Percentiles rank a stretch among this genome's conserved stretches.
phyloP scores from a whole-genome alignment of 148 eudicot species.

The Suaeda aralocaspica region DNA sequence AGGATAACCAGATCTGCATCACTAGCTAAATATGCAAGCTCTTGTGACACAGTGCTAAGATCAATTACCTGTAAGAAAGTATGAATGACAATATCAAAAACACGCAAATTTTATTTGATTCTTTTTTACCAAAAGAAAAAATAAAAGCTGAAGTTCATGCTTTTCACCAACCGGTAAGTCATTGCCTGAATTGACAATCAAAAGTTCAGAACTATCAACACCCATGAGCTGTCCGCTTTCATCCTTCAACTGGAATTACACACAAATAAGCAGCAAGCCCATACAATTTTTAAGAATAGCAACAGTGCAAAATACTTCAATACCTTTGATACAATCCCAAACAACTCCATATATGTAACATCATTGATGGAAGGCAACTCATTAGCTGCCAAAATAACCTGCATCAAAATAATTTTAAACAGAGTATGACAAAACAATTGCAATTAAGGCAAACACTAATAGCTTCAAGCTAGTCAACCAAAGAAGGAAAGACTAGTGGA shows the following conservation, averaged over 20 bases:
- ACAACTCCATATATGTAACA: slow-evolving; percentile 71
- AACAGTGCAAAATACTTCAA: slow-evolving; percentile 1
- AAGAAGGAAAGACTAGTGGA: not conserved
- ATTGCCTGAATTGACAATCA: slow-evolving; percentile 91
- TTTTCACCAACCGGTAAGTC: slow-evolving; percentile 86
- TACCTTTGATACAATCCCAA: slow-evolving; percentile 82
- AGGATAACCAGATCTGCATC: slow-evolving; percentile 90
- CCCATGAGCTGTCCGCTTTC: slow-evolving; percentile 76
- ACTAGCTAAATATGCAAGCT: slow-evolving; percentile 79
- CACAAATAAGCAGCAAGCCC: slow-evolving; percentile 1
- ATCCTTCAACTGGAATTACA: slow-evolving; percentile 68
- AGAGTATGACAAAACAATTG: not conserved
- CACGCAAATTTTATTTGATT: not conserved
- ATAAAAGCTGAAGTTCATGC: not conserved
- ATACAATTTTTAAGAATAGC: not conserved
- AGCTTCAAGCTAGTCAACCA: not conserved
- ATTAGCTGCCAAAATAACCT: slow-evolving; percentile 97
- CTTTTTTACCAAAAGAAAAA: too few species aligned
- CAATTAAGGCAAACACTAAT: not conserved
- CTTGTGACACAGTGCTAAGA: slow-evolving; percentile 80
- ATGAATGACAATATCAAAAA: slow-evolving; percentile 16
- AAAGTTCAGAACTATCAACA: slow-evolving; percentile 74
- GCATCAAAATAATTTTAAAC: slow-evolving; percentile 21
- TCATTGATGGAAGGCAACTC: slow-evolving; percentile 97
- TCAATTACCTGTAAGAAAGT: slow-evolving; percentile 73